These are phyloP conservation scores for Zychaea mexicana DNA, from an alignment of 371 early-diverging fungal species.

Conservation along the genomic window DNA sequence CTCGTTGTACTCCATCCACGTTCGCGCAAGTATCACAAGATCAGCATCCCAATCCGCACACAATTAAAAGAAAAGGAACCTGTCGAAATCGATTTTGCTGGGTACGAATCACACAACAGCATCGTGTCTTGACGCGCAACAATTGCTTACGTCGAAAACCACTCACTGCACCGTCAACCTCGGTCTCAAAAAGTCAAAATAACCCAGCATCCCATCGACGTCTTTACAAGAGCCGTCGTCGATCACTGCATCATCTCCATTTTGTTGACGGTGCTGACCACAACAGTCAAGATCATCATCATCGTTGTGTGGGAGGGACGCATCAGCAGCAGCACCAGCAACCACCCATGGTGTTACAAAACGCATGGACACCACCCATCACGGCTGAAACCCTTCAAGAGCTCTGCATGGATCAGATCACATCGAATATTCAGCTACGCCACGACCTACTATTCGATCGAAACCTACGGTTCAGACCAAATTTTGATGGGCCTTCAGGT, in stretches of 20 bases:
- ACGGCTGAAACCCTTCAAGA: slow-evolving; percentile 33
- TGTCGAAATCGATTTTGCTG: not conserved
- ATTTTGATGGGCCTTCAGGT: slow-evolving; percentile 64
- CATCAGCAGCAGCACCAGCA: not conserved
- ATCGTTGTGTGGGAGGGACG: too few relatives aligned
- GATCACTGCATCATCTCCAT: slow-evolving; percentile 7
- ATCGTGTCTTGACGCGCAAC: slow-evolving; percentile 7
- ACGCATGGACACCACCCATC: slow-evolving; percentile 35
- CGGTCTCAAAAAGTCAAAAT: not conserved
- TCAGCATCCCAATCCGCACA: not conserved
- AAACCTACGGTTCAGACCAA: slow-evolving; percentile 74
- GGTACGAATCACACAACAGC: slow-evolving; percentile 5
- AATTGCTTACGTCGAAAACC: slow-evolving; percentile 3
- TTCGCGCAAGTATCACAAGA: not conserved
- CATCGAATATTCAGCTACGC: slow-evolving; percentile 70
- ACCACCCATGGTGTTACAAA: not conserved
- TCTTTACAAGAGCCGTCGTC: slow-evolving; percentile 3
- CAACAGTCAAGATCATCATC: not conserved
- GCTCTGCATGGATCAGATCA: slow-evolving; percentile 60
- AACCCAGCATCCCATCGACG: not conserved
- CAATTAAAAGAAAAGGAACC: not conserved
- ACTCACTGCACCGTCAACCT: not conserved
- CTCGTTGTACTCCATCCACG: not conserved
- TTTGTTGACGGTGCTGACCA: not conserved
- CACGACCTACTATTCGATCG: slow-evolving; percentile 81